These are phyloP conservation scores for Elsinoe australis DNA, from an alignment of 2,329 filamentous ascomycete species.

Conservation along the genomic window DNA sequence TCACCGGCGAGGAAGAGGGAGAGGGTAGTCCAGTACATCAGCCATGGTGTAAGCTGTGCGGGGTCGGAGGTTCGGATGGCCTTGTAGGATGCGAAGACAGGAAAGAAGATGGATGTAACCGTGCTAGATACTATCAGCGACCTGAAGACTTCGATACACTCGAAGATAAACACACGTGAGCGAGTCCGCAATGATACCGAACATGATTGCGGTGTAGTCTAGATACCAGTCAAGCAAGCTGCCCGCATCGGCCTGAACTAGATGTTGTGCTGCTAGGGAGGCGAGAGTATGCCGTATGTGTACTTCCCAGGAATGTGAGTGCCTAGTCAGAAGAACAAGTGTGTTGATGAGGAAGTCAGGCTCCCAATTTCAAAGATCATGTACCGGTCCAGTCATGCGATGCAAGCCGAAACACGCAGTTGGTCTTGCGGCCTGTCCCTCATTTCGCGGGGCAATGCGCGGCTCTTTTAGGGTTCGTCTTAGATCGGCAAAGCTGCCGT, in stretches of 20 bases:
- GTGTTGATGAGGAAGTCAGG: constrained; percentile 11
- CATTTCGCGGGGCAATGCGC: too few relatives aligned
- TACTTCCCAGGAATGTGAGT: not conserved
- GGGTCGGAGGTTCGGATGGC: constrained; percentile 88
- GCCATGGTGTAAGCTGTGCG: constrained; percentile 85
- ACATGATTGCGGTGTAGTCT: constrained; percentile 45
- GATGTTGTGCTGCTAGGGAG: not conserved
- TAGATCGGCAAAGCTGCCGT: too few relatives aligned
- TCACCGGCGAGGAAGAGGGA: constrained; percentile 74
- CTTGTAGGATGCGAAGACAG: constrained; percentile 96
- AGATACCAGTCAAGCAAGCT: not conserved
- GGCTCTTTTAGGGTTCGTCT: too few relatives aligned
- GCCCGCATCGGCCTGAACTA: not conserved
- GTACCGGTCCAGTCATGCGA: not conserved
- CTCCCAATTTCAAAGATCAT: constrained; percentile 7
- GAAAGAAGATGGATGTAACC: constrained; percentile 82
- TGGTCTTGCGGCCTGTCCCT: not conserved
- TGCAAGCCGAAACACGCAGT: not conserved
- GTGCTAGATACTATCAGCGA: constrained; percentile 50
- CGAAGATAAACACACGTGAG: constrained; percentile 56
- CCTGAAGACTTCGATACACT: constrained; percentile 21
- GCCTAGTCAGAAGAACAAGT: constrained; percentile 12
- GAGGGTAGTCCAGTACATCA: constrained; percentile 98
- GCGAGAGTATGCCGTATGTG: not conserved
- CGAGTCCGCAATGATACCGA: constrained; percentile 68